These are phyloP conservation scores for Microthyrium microscopicum DNA, from an alignment of 2,329 filamentous ascomycete genomes.

Conservation along the genomic window DNA sequence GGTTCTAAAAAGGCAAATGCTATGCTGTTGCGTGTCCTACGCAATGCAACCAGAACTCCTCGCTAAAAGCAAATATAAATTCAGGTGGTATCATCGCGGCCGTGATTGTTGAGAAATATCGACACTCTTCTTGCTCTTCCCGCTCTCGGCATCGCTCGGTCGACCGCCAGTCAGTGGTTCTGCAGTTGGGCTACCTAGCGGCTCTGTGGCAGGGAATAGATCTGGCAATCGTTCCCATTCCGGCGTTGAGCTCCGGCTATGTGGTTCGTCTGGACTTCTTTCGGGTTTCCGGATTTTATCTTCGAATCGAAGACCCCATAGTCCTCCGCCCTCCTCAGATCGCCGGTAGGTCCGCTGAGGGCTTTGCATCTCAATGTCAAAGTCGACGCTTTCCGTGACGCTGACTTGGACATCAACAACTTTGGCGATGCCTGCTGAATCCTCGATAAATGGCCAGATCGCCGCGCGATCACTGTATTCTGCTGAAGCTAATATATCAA, in stretches of 20 bases:
- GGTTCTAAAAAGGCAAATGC: no score
- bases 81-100: no score
- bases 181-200: no score
- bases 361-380: background rate
- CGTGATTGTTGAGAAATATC: no score
- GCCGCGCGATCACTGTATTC: conserved; percentile 1
- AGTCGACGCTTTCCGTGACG: background rate
- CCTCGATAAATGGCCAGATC: conserved; percentile 5
- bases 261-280: conserved; percentile 1
- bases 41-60: no score
- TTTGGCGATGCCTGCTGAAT: background rate
- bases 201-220: background rate
- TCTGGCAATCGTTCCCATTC: conserved; percentile 7
- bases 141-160: no score
- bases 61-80: no score
- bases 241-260: background rate
- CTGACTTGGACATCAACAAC: conserved; percentile 6
- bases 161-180: no score
- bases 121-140: no score
- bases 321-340: background rate
- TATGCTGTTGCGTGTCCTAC: no score
- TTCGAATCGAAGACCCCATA: conserved; percentile 1
- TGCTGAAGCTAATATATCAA: conserved; percentile 1
- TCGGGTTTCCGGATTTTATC: background rate
- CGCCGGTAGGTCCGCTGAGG: no score